These are phyloP conservation scores for Hygrophoropsis aurantiaca DNA, from an alignment of 768 basidiomycete genomes.

Conservation along the genomic window DNA sequence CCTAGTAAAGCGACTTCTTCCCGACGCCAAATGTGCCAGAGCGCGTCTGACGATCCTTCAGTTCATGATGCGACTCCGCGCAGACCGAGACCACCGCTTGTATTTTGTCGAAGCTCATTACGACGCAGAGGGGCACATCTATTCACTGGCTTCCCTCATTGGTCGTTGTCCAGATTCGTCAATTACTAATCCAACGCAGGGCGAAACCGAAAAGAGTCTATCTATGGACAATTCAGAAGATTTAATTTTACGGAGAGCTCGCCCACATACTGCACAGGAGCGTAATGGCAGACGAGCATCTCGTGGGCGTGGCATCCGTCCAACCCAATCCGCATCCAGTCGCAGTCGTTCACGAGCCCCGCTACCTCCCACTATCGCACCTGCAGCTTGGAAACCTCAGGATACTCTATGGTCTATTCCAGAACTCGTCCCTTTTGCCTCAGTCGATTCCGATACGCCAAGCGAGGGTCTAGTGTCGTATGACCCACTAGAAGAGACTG, in stretches of 20 bases:
- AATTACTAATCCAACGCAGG: conserved; percentile 4
- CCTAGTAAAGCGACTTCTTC: conserved; percentile 45
- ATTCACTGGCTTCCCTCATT: conserved; percentile 63
- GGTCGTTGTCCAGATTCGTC: conserved; percentile 41
- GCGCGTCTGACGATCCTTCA: conserved; percentile 75
- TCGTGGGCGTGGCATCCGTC: conserved; percentile 47
- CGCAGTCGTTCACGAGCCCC: conserved; percentile 62
- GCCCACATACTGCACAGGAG: conserved; percentile 50
- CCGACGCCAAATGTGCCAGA: conserved; percentile 47
- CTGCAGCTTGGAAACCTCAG: conserved; percentile 33
- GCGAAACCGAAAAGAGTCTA: conserved; percentile 24
- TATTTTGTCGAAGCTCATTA: conserved; percentile 59
- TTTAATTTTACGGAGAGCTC: conserved; percentile 37
- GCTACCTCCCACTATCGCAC: conserved; percentile 27
- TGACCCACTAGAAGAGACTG: conserved; percentile 46
- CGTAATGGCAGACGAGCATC: conserved; percentile 51
- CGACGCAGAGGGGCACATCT: conserved; percentile 58
- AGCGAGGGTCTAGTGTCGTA: conserved; percentile 71
- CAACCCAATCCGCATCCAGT: conserved; percentile 49
- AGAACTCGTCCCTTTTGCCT: conserved; percentile 58
- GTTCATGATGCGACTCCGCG: conserved; percentile 85
- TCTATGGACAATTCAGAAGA: conserved; percentile 29
- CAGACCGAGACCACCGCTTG: conserved; percentile 85
- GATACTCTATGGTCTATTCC: conserved; percentile 69
- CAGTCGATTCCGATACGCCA: conserved; percentile 56